Conservation (phyloP, 495 filamentous ascomycete species). For the Penicillium verhagenii region DNA sequence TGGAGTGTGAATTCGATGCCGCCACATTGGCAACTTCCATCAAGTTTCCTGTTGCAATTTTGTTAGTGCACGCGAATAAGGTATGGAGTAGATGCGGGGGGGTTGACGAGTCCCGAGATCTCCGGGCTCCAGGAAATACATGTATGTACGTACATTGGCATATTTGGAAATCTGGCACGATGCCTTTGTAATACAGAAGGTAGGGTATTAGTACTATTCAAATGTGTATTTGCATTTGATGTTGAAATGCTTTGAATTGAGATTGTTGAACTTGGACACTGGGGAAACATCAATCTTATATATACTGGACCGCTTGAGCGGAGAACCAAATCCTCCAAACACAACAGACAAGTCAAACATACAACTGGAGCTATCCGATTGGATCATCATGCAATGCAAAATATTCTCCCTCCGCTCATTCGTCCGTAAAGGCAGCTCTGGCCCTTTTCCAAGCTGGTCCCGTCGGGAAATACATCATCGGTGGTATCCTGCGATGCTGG, state of each 20-base stretch:
- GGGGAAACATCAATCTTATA: no score
- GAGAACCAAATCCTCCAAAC: not conserved
- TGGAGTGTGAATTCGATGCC: constrained; percentile 51
- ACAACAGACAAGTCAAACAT: not conserved
- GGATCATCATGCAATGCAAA: not conserved
- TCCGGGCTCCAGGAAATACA: no score
- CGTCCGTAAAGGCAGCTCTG: not conserved
- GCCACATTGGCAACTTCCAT: constrained; percentile 56
- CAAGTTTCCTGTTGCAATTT: constrained; percentile 39
- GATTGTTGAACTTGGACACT: no score
- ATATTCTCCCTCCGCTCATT: constrained; percentile 2
- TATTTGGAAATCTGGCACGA: constrained; percentile 3
- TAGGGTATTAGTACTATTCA: not conserved
- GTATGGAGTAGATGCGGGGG: not conserved
- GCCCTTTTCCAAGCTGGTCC: not conserved
- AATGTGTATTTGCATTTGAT: not conserved
- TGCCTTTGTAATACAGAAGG: not conserved
- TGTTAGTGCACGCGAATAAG: not conserved
- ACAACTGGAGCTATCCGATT: not conserved
- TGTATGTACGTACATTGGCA: constrained; percentile 28
- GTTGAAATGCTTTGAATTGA: no score
- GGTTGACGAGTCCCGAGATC: not conserved
- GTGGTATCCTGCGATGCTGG: constrained; percentile 7
- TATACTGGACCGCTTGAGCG: not conserved
- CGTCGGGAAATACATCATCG: constrained; percentile 23